Percentiles rank a stretch among this genome's conserved stretches.
Evolutionary conservation across 1,284 basidiomycete species (phyloP).

Genomic region (Rhodotorula glutinis): DNA sequence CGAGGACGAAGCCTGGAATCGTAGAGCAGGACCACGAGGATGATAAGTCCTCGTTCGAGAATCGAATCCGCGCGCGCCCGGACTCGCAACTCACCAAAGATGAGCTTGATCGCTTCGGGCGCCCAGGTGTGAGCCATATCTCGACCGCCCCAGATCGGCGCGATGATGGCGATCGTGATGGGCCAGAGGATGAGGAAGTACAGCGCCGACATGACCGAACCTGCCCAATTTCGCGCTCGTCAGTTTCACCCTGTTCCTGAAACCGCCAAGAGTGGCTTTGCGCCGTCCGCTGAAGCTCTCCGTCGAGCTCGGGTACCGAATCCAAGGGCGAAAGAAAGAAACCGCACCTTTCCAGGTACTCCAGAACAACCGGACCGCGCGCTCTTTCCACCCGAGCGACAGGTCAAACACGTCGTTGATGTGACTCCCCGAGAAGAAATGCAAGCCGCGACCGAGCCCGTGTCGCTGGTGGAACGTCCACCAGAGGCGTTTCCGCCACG

Average conservation of each 20-base stretch:
- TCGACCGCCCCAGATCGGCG: conserved; percentile 44
- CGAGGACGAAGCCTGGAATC: conserved; percentile 32
- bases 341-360: conserved; percentile 45
- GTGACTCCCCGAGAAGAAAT: conserved; percentile 46
- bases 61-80: neutral
- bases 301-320: too few relatives aligned
- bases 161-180: conserved; percentile 46
- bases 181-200: conserved; percentile 50
- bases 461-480: conserved; percentile 39
- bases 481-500: conserved; percentile 29
- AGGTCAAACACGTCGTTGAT: conserved; percentile 47
- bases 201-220: conserved; percentile 47
- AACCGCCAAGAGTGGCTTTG: too few relatives aligned
- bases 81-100: conserved; percentile 42
- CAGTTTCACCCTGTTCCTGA: too few relatives aligned
- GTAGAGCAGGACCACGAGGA: neutral
- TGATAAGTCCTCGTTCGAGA: too few relatives aligned
- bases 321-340: conserved; percentile 3
- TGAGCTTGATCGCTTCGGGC: conserved; percentile 47
- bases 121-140: conserved; percentile 47
- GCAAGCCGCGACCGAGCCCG: conserved; percentile 39
- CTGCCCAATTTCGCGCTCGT: conserved; percentile 38
- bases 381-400: conserved; percentile 31
- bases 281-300: too few relatives aligned
- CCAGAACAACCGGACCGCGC: conserved; percentile 43